A percentile compares a stretch with the other conserved stretches of the same genome.
These are phyloP conservation scores for Kwoniella sp. DNA, from an alignment of 768 basidiomycete species.

Conservation along the genomic window DNA sequence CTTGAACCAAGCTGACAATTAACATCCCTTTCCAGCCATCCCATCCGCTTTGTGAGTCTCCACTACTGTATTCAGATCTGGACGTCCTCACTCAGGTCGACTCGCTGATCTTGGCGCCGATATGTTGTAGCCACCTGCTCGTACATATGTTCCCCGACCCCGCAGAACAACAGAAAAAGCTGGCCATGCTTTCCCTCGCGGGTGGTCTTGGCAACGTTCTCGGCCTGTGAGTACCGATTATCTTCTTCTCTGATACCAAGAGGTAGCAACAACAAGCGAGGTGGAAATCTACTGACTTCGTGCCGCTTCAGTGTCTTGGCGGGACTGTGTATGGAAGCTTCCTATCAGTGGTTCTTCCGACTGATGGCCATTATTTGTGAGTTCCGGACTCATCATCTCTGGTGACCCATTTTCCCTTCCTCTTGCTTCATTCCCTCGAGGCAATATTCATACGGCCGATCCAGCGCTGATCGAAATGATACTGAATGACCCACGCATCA, in stretches of 20 bases:
- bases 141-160: slow-evolving; percentile 62
- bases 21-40: slow-evolving; percentile 16
- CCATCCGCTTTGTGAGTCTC: slow-evolving; percentile 28
- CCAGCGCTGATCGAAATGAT: slow-evolving; percentile 1
- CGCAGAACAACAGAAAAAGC: slow-evolving; percentile 60
- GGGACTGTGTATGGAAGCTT: slow-evolving; percentile 38
- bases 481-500: neutral
- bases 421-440: too few relatives aligned
- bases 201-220: slow-evolving; percentile 61
- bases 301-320: slow-evolving; percentile 32
- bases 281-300: neutral
- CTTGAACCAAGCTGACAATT: neutral
- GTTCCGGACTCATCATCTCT: slow-evolving; percentile 24
- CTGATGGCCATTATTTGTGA: slow-evolving; percentile 58
- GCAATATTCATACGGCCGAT: too few relatives aligned
- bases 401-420: too few relatives aligned
- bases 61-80: too few relatives aligned
- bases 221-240: slow-evolving; percentile 40
- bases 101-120: too few relatives aligned
- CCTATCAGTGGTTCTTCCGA: slow-evolving; percentile 63
- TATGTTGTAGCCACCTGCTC: slow-evolving; percentile 58
- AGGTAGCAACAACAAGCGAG: too few relatives aligned
- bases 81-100: too few relatives aligned
- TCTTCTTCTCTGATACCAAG: too few relatives aligned
- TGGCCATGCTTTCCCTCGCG: slow-evolving; percentile 60